Base-by-base conservation (phyloP, 768 basidiomycete genomes). In the Hemileccinum rubropunctum region DNA sequence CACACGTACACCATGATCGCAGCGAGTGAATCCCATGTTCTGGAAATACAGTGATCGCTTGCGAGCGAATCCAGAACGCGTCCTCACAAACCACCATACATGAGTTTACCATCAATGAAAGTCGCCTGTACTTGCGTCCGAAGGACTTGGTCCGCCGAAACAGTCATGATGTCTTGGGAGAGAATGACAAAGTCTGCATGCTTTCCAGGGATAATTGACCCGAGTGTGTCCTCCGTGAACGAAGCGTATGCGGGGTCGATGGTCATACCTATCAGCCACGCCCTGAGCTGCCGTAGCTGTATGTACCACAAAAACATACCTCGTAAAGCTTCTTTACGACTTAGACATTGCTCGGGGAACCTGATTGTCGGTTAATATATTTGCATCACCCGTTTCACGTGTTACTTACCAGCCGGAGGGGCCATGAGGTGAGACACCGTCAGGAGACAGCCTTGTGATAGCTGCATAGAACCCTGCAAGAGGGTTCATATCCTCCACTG, bases 381-480 rank as follows among this genome's bases (percentile, higher is more conserved):
- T 6, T 12, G 28, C 2, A 9, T 30, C 8, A 30, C 9, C 28
- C 11, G 9, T 30, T 8, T 9, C 28, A 9, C 9, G 28, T 12
- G 18, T 4, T 23, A 71, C 76, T 60, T 62, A 88, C 93, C 94
- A 97, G 51, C 94, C 94, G 10, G 71, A 80, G 7, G 81, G 73
- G 3, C 94, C 93, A 57, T 91, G 86, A 8, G 93, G 94, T 28
- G 91, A 93, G 40, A 69, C 66, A 17, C 91, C 92, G 27, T 78
- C 73, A 7, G 78, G 73, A 23, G 84, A 82, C 41, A 89, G 69
- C 33, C 94, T 79, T 3, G 90, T 83, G 20, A 93, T 76, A 1
- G 92, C 91, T n/a, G 94, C 90, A 64, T 91, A 90, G 66, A 95
- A 93, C 3, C 86, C 85, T 48, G 79, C 72, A 33, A 97, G 74